phyloP scores from a whole-genome alignment of 2,329 filamentous ascomycete species.

The Ceratocystis cacaofunesta region DNA sequence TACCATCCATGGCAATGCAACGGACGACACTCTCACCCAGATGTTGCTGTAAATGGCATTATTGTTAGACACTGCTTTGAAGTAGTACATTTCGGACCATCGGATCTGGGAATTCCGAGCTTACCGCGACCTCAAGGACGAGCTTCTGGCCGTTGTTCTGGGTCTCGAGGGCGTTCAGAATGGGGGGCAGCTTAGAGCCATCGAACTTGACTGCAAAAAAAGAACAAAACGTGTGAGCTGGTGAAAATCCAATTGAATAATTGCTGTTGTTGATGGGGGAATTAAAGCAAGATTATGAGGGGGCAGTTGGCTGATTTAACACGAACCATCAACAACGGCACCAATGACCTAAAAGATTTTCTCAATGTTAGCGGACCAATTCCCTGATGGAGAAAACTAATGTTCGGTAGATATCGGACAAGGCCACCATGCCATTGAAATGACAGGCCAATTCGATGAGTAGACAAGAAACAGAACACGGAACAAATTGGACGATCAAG shows the following conservation, averaged over 20 bases:
- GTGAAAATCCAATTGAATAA: conserved; percentile 11
- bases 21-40: conserved; percentile 97
- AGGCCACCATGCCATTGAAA: not conserved
- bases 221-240: conserved; percentile 16
- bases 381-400: not conserved
- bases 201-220: conserved; percentile 79
- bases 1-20: conserved; percentile 99
- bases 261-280: conserved; percentile 2
- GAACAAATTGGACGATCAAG: not conserved
- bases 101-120: conserved; percentile 20
- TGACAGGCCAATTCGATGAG: not conserved
- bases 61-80: conserved; percentile 2
- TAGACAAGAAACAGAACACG: not conserved
- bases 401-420: conserved; percentile 7
- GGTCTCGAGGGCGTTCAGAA: conserved; percentile 93
- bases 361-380: conserved; percentile 27
- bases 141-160: conserved; percentile 88
- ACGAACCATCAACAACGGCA: conserved; percentile 95
- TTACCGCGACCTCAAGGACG: conserved; percentile 89
- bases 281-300: no score
- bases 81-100: conserved; percentile 17
- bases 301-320: not conserved
- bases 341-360: conserved; percentile 78
- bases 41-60: conserved; percentile 62
- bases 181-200: conserved; percentile 77